Conservation (phyloP, 768 basidiomycete species). For the Suillus weaverae region DNA sequence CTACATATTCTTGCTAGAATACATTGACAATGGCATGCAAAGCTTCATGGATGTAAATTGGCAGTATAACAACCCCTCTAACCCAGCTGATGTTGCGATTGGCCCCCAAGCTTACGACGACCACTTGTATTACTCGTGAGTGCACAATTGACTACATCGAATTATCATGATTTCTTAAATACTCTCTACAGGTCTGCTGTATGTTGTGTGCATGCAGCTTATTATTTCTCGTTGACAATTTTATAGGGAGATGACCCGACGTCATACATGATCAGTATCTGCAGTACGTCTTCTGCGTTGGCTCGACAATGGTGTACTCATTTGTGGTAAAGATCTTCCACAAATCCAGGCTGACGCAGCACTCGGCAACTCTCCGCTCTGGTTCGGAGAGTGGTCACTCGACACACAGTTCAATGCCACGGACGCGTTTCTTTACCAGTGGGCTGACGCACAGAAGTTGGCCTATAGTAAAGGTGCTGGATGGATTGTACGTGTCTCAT, state of each 20-base stretch:
- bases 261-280: constrained; percentile 67
- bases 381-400: constrained; percentile 67
- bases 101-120: constrained; percentile 80
- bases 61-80: constrained; percentile 69
- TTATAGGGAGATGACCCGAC: constrained; percentile 63
- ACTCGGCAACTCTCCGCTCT: constrained; percentile 46
- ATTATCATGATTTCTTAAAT: constrained; percentile 2
- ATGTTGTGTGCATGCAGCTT: constrained; percentile 13
- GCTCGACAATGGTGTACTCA: not conserved
- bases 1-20: not conserved
- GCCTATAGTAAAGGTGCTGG: constrained; percentile 60
- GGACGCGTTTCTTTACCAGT: constrained; percentile 58
- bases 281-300: constrained; percentile 51
- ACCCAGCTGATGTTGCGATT: constrained; percentile 65
- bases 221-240: not conserved
- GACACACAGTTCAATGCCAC: constrained; percentile 62
- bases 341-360: constrained; percentile 51
- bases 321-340: constrained; percentile 48
- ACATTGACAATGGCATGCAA: not conserved
- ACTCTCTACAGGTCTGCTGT: constrained; percentile 54
- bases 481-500: constrained; percentile 56
- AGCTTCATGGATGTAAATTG: constrained; percentile 85
- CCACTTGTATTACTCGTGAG: constrained; percentile 75
- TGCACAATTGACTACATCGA: not conserved
- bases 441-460: constrained; percentile 78